Base-by-base conservation (phyloP, 345 rosid genomes). In the Brassica rapa region DNA sequence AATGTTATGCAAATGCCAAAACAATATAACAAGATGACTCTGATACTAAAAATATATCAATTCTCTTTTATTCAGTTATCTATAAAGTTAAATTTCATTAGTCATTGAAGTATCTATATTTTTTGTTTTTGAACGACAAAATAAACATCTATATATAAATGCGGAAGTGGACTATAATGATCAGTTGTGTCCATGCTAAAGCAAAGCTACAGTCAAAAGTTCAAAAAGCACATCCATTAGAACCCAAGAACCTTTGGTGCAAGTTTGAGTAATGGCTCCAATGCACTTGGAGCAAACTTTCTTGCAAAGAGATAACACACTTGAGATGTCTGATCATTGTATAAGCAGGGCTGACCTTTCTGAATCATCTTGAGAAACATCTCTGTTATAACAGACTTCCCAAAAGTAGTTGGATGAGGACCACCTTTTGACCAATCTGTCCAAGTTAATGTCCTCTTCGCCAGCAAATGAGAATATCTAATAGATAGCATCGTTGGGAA, bases 381-480 rank as follows among this genome's bases (percentile, higher is more conserved):
- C 75, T 84, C 85, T 10, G 75, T 84, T 9, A 92, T 83, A 46
- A 92, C 91, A 12, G 69, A 68, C 57, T 85, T 76, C 5, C 93
- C 90, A 72, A 86, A 94, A 0, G 91, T 87, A 49, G 89, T 88
- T 0, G 98, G 98, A 82, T 92, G 98, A 11, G 97, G 89, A 8
- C 97, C 95, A 6, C 93, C 91, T 72, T 92, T 80, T 0, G 97
- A 88, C 98, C 98, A 92, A 76, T 94, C 97, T 2, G 91, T 89
- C 92, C 94, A 94, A 10, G 93, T 89, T 21, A 92, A 84, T 2
- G 89, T 88, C 39, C 95, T 62, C 57, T 94, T 94, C 0, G 95
- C 98, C 77, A 92, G 81, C 41, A 84, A 84, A 73, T 75, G 72
- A 3, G 98, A 85, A 68, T 69, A 59, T 5, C 72, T 43, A 57